Evolutionary conservation across 2,329 filamentous ascomycete species (phyloP).

Genomic region (Aspergillus pseudoglaucus): DNA sequence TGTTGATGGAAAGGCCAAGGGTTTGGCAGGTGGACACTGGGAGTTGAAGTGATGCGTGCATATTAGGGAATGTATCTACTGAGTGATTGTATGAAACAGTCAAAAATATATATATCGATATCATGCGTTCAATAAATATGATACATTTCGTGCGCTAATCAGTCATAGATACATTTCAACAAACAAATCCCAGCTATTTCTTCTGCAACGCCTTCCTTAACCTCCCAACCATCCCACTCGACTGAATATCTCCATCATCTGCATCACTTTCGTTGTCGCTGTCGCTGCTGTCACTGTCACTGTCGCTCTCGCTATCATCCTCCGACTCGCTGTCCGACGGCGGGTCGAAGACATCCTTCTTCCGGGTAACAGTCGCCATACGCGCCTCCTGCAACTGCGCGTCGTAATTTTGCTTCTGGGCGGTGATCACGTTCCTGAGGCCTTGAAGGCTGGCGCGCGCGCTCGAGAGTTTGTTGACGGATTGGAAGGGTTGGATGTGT

Average conservation of each 20-base stretch:
- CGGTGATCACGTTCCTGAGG: neutral
- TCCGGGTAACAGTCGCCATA: neutral
- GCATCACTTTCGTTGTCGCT: slow-evolving; percentile 9
- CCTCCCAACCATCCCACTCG: slow-evolving; percentile 13
- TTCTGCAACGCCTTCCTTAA: slow-evolving; percentile 5
- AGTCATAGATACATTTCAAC: neutral
- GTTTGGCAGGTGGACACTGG: slow-evolving; percentile 7
- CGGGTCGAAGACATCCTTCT: slow-evolving; percentile 5
- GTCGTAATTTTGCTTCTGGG: neutral
- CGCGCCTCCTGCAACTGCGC: neutral
- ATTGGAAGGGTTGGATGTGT: neutral
- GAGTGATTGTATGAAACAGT: neutral
- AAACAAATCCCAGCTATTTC: neutral
- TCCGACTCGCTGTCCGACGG: slow-evolving; percentile 14
- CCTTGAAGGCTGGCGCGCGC: neutral
- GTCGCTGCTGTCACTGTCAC: slow-evolving; percentile 9
- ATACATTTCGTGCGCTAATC: neutral
- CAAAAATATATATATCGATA: neutral
- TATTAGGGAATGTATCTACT: neutral
- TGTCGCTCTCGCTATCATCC: slow-evolving; percentile 10
- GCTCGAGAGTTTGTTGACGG: neutral
- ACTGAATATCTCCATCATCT: slow-evolving; percentile 18
- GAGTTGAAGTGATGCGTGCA: neutral
- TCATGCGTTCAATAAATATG: neutral
- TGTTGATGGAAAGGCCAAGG: slow-evolving; percentile 4